Evolutionary conservation across 129 eudicot genomes (phyloP).

Genomic region (Flaveria robusta): DNA sequence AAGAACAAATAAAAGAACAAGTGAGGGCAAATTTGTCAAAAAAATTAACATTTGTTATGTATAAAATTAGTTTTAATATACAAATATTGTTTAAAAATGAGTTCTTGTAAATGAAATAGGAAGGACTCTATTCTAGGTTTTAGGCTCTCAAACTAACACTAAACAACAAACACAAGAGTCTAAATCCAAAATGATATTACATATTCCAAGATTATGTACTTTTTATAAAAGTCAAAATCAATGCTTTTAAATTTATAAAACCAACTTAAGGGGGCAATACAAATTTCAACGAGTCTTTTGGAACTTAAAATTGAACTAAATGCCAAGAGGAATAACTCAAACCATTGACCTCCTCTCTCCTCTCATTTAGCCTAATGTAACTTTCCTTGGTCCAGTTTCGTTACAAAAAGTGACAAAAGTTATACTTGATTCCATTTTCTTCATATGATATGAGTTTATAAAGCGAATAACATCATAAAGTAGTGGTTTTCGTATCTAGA

Average conservation of each 20-base stretch:
- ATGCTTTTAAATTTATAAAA: constrained; percentile 24
- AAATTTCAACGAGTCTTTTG: background rate
- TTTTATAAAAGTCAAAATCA: constrained; percentile 15
- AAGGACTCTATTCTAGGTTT: too few species aligned
- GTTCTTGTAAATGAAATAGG: too few species aligned
- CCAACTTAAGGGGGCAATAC: background rate
- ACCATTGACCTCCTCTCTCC: background rate
- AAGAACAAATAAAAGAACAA: too few species aligned
- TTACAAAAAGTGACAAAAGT: too few species aligned
- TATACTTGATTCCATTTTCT: background rate
- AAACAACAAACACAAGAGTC: constrained; percentile 25
- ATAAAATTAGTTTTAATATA: too few species aligned
- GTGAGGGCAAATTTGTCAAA: too few species aligned
- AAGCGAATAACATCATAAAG: background rate
- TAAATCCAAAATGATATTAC: constrained; percentile 14
- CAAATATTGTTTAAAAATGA: too few species aligned
- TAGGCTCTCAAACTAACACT: constrained; percentile 5
- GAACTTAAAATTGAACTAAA: constrained; percentile 10
- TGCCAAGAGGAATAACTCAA: constrained; percentile 17
- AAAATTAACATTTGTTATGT: too few species aligned
- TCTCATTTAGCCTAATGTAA: background rate
- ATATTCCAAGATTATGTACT: constrained; percentile 20
- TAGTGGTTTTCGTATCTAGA: background rate
- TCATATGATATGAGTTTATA: background rate
- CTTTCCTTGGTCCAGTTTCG: background rate